Evolutionary conservation across 176 grass and related monocot species (phyloP).

Genomic region (Rhynchospora tenuis): DNA sequence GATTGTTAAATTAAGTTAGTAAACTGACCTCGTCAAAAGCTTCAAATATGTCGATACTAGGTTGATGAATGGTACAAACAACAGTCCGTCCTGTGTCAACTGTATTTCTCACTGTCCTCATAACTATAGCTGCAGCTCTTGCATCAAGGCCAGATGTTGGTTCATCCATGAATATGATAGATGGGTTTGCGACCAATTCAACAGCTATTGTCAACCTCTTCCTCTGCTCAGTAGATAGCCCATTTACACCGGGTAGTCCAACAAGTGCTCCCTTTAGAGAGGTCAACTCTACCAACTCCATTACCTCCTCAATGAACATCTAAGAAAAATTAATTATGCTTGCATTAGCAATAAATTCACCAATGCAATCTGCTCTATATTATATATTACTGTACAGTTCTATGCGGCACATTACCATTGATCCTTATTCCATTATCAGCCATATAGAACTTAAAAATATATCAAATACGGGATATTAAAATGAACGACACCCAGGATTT

Average conservation of each 20-base stretch:
- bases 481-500: neutral
- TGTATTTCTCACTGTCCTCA: conserved; percentile 85
- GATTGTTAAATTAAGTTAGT: neutral
- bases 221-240: conserved; percentile 80
- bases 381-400: neutral
- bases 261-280: conserved; percentile 69
- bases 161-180: conserved; percentile 98
- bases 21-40: conserved; percentile 73
- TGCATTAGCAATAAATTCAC: neutral
- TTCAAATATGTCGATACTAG: conserved; percentile 96
- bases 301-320: conserved; percentile 91
- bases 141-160: conserved; percentile 87
- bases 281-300: conserved; percentile 80
- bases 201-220: conserved; percentile 94
- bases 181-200: conserved; percentile 85
- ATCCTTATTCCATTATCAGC: neutral
- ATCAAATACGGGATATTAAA: neutral
- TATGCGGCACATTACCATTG: neutral
- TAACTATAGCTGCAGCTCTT: conserved; percentile 88
- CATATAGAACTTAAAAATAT: neutral
- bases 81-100: conserved; percentile 89
- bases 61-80: conserved; percentile 92
- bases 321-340: conserved; percentile 24
- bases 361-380: neutral
- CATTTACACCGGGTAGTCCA: conserved; percentile 85